These are phyloP conservation scores for Leucosporidium yakuticum DNA, from an alignment of 768 basidiomycete species.

Conservation along the genomic window DNA sequence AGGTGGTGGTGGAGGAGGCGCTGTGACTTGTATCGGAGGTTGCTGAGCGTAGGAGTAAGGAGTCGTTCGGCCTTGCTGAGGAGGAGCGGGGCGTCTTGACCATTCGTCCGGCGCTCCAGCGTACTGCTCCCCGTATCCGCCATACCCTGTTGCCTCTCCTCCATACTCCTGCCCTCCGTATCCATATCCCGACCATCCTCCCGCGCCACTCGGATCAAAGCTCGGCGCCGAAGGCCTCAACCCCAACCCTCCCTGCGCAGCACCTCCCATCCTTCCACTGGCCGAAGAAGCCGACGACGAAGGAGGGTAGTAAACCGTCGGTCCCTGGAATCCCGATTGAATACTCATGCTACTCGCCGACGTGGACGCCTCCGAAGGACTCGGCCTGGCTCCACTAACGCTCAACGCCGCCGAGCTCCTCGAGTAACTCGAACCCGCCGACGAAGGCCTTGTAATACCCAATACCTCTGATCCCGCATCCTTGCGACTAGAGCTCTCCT, in stretches of 20 bases:
- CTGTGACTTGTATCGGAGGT: constrained; percentile 29
- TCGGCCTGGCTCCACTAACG: constrained; percentile 13
- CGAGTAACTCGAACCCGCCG: constrained; percentile 31
- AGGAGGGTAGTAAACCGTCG: constrained; percentile 2
- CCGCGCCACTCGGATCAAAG: constrained; percentile 18
- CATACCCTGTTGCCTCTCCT: not conserved
- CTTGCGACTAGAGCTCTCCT: no score
- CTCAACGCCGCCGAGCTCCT: constrained; percentile 21
- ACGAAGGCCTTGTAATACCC: constrained; percentile 25
- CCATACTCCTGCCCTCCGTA: constrained; percentile 1
- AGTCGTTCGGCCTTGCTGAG: not conserved
- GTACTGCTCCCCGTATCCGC: not conserved
- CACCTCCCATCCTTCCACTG: no score
- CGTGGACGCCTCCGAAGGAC: constrained; percentile 3
- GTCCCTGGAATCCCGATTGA: not conserved
- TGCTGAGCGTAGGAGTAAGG: not conserved
- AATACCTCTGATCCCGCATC: not conserved
- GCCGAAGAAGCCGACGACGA: not conserved
- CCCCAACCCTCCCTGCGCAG: not conserved
- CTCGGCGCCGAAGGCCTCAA: constrained; percentile 23
- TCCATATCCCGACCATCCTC: constrained; percentile 12
- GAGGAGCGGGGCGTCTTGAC: not conserved
- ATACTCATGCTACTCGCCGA: not conserved
- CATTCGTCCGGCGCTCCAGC: not conserved
- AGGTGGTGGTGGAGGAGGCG: constrained; percentile 1